phyloP scores from a whole-genome alignment of 768 basidiomycete species.

The Suillus cothurnatus region DNA sequence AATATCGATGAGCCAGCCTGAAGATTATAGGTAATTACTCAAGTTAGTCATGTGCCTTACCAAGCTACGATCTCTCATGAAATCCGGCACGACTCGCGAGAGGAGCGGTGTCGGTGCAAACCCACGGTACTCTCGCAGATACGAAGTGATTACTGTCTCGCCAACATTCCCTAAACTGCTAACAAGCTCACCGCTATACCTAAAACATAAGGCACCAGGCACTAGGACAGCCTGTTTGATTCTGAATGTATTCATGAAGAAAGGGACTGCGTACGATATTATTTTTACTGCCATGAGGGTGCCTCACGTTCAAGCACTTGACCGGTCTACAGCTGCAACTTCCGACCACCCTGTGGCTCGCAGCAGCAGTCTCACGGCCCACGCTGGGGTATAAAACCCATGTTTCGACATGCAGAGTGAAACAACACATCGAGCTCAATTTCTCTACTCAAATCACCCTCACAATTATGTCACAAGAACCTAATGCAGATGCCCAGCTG shows the following conservation, averaged over 20 bases:
- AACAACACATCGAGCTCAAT: background rate
- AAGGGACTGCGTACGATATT: background rate
- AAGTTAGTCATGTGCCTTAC: background rate
- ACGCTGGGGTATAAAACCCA: slow-evolving; percentile 2
- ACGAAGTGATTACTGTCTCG: background rate
- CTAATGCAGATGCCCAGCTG: background rate
- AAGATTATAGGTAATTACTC: background rate
- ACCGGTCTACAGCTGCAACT: background rate
- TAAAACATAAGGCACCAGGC: background rate
- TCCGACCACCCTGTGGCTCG: background rate
- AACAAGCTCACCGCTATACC: background rate
- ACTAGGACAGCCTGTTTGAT: background rate
- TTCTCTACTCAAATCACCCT: background rate
- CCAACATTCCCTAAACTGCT: background rate
- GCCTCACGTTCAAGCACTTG: background rate
- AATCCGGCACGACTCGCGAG: background rate
- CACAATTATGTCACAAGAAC: background rate
- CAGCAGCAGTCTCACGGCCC: slow-evolving; percentile 1
- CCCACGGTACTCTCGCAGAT: background rate
- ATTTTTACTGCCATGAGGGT: background rate
- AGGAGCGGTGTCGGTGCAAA: background rate
- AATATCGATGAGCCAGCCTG: background rate
- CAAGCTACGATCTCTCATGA: background rate
- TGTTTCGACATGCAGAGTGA: background rate
- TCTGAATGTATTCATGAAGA: background rate